phyloP scores from a whole-genome alignment of 331 rosid genomes.

The Cucumis variabilis region DNA sequence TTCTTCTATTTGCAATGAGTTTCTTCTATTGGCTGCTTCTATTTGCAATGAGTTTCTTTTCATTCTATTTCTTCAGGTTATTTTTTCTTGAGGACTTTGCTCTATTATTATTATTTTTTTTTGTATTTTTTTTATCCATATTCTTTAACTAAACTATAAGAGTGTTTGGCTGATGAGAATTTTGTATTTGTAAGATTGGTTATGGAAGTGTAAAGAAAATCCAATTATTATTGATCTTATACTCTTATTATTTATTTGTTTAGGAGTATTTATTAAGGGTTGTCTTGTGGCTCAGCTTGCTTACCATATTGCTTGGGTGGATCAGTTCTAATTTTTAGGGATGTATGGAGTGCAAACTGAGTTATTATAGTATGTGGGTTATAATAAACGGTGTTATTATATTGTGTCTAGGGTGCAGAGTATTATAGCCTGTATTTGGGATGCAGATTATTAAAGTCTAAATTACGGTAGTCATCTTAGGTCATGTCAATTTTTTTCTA shows the following conservation, averaged over 20 bases:
- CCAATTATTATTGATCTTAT: background rate
- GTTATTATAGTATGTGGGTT: no score
- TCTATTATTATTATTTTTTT: background rate
- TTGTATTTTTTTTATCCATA: background rate
- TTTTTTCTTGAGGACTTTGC: background rate
- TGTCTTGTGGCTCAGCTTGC: background rate
- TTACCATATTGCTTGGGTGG: background rate
- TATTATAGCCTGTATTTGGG: no score
- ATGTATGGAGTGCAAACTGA: no score
- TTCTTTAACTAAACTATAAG: conserved; percentile 6
- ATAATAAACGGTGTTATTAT: no score
- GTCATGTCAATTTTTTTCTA: no score
- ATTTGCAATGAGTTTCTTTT: conserved; percentile 1
- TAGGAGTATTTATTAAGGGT: background rate
- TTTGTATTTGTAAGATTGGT: conserved; percentile 28
- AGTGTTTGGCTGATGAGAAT: conserved; percentile 14
- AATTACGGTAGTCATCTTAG: no score
- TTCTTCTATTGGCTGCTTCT: no score
- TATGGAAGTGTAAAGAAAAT: conserved; percentile 21
- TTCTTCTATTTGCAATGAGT: no score
- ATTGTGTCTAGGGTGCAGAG: no score
- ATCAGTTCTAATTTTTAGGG: no score
- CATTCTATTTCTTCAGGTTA: background rate
- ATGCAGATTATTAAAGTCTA: no score
- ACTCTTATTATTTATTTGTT: background rate